Evolutionary conservation across 768 basidiomycete species (phyloP).

Genomic region (Lactifluus volemus): DNA sequence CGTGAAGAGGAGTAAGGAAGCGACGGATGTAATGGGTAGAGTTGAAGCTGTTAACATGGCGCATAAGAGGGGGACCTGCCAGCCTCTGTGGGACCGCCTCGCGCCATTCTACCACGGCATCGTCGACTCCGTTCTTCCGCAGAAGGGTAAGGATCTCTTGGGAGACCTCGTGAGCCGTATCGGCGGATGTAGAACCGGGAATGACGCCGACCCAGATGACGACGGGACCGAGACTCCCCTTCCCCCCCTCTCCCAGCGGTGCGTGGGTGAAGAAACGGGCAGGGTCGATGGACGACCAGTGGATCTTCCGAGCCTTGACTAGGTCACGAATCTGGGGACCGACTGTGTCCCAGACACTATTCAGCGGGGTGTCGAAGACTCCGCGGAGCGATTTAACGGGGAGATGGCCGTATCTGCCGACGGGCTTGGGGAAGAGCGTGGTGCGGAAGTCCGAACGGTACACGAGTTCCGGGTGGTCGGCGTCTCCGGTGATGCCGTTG

Average conservation of each 20-base stretch:
- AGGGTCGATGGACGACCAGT: background rate
- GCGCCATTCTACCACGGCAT: background rate
- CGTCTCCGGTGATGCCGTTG: background rate
- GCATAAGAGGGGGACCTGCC: background rate
- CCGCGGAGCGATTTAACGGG: slow-evolving; percentile 9
- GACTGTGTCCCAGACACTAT: slow-evolving; percentile 11
- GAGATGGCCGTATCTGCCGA: background rate
- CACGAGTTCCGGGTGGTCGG: background rate
- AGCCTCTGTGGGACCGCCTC: background rate
- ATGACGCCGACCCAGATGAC: slow-evolving; percentile 20
- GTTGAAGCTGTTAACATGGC: background rate
- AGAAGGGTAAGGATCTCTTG: slow-evolving; percentile 15
- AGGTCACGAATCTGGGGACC: slow-evolving; percentile 1
- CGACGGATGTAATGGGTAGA: background rate
- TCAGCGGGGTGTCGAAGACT: slow-evolving; percentile 11
- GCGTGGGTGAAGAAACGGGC: background rate
- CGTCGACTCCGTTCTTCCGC: background rate
- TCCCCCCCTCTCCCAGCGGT: background rate
- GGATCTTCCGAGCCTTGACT: background rate
- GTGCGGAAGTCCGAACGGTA: slow-evolving; percentile 3
- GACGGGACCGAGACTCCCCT: slow-evolving; percentile 20
- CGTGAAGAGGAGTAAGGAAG: background rate
- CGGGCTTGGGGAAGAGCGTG: slow-evolving; percentile 3
- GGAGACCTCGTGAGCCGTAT: slow-evolving; percentile 19
- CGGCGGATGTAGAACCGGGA: slow-evolving; percentile 19